These are phyloP conservation scores for Baorangia bicolor DNA, from an alignment of 768 basidiomycete species.

Conservation along the genomic window DNA sequence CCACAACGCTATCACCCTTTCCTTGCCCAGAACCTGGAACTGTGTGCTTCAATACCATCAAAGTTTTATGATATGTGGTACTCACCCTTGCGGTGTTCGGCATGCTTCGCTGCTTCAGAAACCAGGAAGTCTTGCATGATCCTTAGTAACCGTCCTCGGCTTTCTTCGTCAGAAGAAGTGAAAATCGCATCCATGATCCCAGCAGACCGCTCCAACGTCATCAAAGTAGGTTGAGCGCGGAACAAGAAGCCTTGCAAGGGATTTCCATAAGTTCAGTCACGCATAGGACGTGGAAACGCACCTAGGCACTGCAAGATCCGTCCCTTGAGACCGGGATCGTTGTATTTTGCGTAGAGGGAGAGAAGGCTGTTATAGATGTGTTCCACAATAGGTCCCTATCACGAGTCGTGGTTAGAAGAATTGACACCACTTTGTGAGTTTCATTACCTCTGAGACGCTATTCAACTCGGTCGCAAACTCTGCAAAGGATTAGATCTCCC, in stretches of 20 bases:
- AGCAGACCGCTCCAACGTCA: slow-evolving; percentile 78
- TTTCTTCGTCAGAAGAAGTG: slow-evolving; percentile 66
- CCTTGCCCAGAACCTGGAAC: slow-evolving; percentile 19
- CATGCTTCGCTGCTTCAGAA: slow-evolving; percentile 78
- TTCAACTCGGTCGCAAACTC: slow-evolving; percentile 58
- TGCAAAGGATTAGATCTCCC: slow-evolving; percentile 22
- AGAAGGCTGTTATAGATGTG: slow-evolving; percentile 77
- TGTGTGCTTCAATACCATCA: not conserved
- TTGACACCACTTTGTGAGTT: not conserved
- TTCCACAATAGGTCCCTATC: slow-evolving; percentile 71
- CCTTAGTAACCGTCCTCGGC: slow-evolving; percentile 69
- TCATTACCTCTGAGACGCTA: slow-evolving; percentile 51
- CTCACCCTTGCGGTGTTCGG: slow-evolving; percentile 66
- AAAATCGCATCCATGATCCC: slow-evolving; percentile 91
- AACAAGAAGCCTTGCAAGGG: slow-evolving; percentile 74
- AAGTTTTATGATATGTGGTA: not conserved
- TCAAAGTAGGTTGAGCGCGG: slow-evolving; percentile 86
- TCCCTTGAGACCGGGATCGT: slow-evolving; percentile 56
- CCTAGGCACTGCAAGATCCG: slow-evolving; percentile 85
- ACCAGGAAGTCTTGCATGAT: slow-evolving; percentile 92
- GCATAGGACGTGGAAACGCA: slow-evolving; percentile 31
- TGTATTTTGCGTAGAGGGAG: slow-evolving; percentile 66
- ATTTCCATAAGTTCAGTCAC: not conserved
- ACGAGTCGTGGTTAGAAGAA: not conserved
- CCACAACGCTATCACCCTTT: slow-evolving; percentile 47